Conservation (phyloP, 768 basidiomycete genomes). For the Agaricus bisporus region DNA sequence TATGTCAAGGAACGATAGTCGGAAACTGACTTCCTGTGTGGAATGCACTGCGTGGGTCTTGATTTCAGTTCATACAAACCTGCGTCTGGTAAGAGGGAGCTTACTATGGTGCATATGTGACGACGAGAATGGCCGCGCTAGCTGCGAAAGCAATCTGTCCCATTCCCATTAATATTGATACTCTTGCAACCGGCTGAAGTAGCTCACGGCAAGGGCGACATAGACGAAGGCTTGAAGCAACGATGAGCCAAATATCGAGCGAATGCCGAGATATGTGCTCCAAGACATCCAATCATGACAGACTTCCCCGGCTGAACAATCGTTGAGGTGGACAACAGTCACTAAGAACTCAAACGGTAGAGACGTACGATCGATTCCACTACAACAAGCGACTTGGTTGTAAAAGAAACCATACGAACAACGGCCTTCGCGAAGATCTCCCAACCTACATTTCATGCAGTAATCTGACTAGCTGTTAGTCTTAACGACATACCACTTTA, state of each 20-base stretch:
- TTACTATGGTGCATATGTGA: conserved; percentile 67
- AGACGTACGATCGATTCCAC: conserved; percentile 52
- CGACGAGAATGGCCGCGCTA: conserved; percentile 57
- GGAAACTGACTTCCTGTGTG: conserved; percentile 67
- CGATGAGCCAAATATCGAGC: conserved; percentile 52
- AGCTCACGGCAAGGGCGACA: conserved; percentile 54
- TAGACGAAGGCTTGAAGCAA: conserved; percentile 62
- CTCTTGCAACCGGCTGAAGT: background rate
- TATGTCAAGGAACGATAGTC: background rate
- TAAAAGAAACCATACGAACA: conserved; percentile 68
- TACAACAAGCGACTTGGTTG: conserved; percentile 67
- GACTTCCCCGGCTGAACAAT: conserved; percentile 51
- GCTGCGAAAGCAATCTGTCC: conserved; percentile 54
- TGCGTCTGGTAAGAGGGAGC: conserved; percentile 15
- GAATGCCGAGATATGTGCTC: conserved; percentile 52
- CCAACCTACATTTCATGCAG: conserved; percentile 39
- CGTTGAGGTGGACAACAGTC: background rate
- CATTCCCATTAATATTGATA: background rate
- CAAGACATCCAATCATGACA: conserved; percentile 66
- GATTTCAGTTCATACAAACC: background rate
- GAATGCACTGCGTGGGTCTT: conserved; percentile 45
- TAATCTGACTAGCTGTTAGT: background rate
- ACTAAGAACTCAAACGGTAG: background rate
- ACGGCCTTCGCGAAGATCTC: conserved; percentile 62
- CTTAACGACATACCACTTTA: conserved; percentile 50